Percentiles rank a stretch among this genome's conserved stretches.
phyloP scores from a whole-genome alignment of 139 green algal species.

The Pedinophyceae sp. region DNA sequence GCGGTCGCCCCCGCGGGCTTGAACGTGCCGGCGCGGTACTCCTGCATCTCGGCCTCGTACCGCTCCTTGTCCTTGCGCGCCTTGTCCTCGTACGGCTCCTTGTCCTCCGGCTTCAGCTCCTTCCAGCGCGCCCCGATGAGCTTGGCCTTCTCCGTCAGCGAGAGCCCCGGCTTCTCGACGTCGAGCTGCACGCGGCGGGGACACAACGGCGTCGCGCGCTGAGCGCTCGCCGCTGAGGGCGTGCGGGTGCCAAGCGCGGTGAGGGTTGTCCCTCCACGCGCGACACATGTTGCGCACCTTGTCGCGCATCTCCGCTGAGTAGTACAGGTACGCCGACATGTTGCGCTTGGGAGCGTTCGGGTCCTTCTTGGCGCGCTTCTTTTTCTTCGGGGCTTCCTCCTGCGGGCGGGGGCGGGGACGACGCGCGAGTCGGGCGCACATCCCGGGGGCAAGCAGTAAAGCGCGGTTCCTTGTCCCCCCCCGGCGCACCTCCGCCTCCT shows the following conservation, averaged over 20 bases:
- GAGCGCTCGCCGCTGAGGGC: too few species aligned
- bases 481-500: not conserved
- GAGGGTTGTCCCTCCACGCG: too few species aligned
- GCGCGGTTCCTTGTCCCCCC: not conserved
- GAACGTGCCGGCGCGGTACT: too few species aligned
- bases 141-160: conserved; percentile 54
- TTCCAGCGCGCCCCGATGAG: conserved; percentile 64
- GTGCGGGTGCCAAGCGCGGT: too few species aligned
- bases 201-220: too few species aligned
- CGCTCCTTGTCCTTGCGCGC: conserved; percentile 39
- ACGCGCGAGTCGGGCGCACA: not conserved
- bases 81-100: conserved; percentile 25
- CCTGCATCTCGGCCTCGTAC: too few species aligned
- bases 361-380: conserved; percentile 38
- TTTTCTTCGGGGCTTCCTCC: conserved; percentile 27
- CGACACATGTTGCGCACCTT: conserved; percentile 4
- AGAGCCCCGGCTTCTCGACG: conserved; percentile 38
- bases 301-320: conserved; percentile 34
- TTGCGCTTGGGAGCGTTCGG: conserved; percentile 69
- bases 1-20: too few species aligned
- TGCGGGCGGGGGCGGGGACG: not conserved
- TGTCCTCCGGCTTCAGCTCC: conserved; percentile 19
- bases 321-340: conserved; percentile 80
- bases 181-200: conserved; percentile 22
- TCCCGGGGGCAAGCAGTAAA: not conserved